Evolutionary conservation across 2,329 filamentous ascomycete species (phyloP), one percentile per base, ranked within the genome.

Genomic region (Graphilbum fragrans): DNA sequence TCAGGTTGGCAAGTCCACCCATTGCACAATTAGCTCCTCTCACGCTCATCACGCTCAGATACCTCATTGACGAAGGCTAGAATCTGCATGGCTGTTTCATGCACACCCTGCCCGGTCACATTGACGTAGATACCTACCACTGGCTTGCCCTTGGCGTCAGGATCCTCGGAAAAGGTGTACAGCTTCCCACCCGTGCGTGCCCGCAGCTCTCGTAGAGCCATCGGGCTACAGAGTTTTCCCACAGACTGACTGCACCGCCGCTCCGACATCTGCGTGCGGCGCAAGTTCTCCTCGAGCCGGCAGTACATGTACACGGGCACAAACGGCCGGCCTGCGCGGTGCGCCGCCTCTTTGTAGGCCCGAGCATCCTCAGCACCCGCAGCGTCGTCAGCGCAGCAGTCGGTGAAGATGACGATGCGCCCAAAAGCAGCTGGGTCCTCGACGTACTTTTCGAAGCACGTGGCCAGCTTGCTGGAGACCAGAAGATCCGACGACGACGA

Each of bases 21-120:
- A n/a, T n/a, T n/a, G n/a, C n/a, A n/a, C n/a, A n/a, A n/a, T n/a
- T n/a, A n/a, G n/a, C n/a, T n/a, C n/a, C n/a, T n/a, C n/a, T n/a
- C n/a, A n/a, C n/a, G 25, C 25, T 29, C 8, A 8, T 35, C 6
- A 18, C 10, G 32, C 16, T 40, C 38, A 11, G 21, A n/a, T 3
- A 51, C 19, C 10, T 44, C 45, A 20, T 48, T 50, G 23, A 54
- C 45, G 29, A 54, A 53, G 17, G 48, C 48, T 14, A 58, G 41
- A 21, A 58, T 54, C 42, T 52, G 45, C 38, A 58, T 42, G 16
- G 54, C 53, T 25, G 52, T 51, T 33, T 53, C 52, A 33, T 50
- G 50, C 16, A 45, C 43, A 4, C 36, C 35, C 44, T 45, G 49
- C 10, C 37, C 37, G n/a, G 53, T 54, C 22, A 53, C 49, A 39